phyloP scores from a whole-genome alignment of 495 filamentous ascomycete species.

The Podospora fimiseda region DNA sequence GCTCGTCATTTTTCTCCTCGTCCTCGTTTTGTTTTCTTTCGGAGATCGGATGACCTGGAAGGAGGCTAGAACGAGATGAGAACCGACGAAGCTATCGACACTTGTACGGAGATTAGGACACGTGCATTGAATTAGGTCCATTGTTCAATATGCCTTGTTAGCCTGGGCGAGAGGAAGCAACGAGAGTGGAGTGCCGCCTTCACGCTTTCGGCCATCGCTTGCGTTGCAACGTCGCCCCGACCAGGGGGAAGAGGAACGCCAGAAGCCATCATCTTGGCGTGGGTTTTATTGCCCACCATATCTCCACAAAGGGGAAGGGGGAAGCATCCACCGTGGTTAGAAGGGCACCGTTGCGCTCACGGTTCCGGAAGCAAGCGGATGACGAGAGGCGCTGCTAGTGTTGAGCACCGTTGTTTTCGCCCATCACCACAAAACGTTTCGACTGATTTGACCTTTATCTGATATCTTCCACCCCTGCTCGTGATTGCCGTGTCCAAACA shows the following conservation, averaged over 20 bases:
- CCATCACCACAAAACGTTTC: slow-evolving; percentile 11
- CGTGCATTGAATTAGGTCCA: slow-evolving; percentile 9
- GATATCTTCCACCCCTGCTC: neutral
- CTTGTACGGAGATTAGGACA: slow-evolving; percentile 2
- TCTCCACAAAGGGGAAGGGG: slow-evolving; percentile 8
- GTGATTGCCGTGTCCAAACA: neutral
- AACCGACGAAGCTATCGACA: slow-evolving; percentile 8
- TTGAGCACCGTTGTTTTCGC: slow-evolving; percentile 1
- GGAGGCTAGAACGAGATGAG: slow-evolving; percentile 5
- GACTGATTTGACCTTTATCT: slow-evolving; percentile 2
- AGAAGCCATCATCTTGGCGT: neutral
- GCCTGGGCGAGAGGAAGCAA: slow-evolving; percentile 4
- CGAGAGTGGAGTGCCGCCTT: slow-evolving; percentile 4
- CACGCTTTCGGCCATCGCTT: slow-evolving; percentile 7
- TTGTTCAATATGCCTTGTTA: neutral
- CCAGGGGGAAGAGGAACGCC: slow-evolving; percentile 1
- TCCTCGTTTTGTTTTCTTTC: neutral
- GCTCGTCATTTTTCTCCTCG: neutral
- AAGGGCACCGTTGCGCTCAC: neutral
- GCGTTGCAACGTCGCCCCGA: slow-evolving; percentile 12
- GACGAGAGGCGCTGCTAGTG: neutral
- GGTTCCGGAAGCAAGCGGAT: slow-evolving; percentile 8
- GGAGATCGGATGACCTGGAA: neutral
- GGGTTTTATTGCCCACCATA: neutral
- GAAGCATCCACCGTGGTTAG: neutral